Conservation (phyloP, 768 basidiomycete species). For the Filobasidium wieringae region DNA sequence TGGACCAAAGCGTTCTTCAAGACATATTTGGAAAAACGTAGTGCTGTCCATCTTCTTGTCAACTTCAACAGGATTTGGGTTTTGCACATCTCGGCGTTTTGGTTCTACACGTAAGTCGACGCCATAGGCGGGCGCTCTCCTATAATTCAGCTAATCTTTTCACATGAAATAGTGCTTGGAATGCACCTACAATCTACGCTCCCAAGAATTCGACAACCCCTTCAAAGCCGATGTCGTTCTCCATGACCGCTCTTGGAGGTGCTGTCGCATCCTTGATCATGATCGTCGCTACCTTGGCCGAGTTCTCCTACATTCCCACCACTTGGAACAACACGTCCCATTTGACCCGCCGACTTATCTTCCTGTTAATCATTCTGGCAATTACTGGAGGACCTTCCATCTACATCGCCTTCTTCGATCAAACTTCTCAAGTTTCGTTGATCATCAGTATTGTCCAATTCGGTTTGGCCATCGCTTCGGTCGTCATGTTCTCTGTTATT, state of each 20-base stretch:
- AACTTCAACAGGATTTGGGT: conserved; percentile 99
- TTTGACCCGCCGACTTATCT: conserved; percentile 77
- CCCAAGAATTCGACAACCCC: conserved; percentile 43
- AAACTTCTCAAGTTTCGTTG: conserved; percentile 52
- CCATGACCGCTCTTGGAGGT: conserved; percentile 84
- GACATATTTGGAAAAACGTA: conserved; percentile 95
- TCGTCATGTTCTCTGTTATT: conserved; percentile 75
- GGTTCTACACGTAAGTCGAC: conserved; percentile 62
- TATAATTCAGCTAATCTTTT: background rate
- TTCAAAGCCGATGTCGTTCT: conserved; percentile 75
- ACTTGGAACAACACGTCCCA: conserved; percentile 99
- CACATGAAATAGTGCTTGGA: conserved; percentile 52
- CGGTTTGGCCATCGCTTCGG: conserved; percentile 76
- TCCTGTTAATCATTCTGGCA: conserved; percentile 77
- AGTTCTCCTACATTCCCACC: conserved; percentile 94
- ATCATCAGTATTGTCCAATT: conserved; percentile 96
- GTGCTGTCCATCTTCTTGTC: conserved; percentile 90
- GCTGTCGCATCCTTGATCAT: conserved; percentile 93
- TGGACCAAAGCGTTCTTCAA: conserved; percentile 98
- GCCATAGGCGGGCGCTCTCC: background rate
- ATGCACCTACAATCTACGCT: conserved; percentile 73
- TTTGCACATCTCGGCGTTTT: conserved; percentile 86
- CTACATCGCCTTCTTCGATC: conserved; percentile 81
- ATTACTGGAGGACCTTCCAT: conserved; percentile 87
- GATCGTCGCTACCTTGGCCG: conserved; percentile 83